Base-by-base conservation (phyloP, 768 basidiomycete species). In the Boletus coccyginus region DNA sequence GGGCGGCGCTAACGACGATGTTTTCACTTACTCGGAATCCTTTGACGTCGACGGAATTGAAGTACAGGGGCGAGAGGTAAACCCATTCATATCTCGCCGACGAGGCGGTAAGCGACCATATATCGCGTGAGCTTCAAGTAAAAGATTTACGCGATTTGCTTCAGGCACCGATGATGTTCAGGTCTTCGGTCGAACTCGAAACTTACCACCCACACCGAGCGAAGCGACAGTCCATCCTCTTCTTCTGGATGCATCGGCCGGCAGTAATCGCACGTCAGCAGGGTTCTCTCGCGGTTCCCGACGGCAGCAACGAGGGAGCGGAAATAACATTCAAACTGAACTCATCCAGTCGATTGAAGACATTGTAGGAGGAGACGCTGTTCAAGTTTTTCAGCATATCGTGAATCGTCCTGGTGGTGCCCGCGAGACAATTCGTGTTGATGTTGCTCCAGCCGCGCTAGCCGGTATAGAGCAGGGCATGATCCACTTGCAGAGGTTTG, bases 221-320 rank as follows among this genome's bases (percentile, higher is more conserved):
- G 90, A 92, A 62, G 77, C 87, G 16, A 87, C 86, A 12, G 85
- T 86, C 0, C 94, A 96, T 66, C 94, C 94, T 7, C 77, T 96
- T 8, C 80, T 96, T 14, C 66, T 91, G 21, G 90, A 95, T 57
- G 79, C 77, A 32, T 78, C 84, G 7, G 64, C 71, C 7, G 69
- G 72, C 16, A 64, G 76, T 7, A 77, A 73, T 57, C 84, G 82
- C 45, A 66, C 73, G 19, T 73, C 80, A 33, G 58, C 74, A 11
- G 75, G 73, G 42, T 75, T 81, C 46, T 69, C 78, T 43, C 77
- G 87, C 53, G 70, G 73, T 50, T 61, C 79, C 11, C 83, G 87
- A 47, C 81, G 85, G 44, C 69, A 81, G 2, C 84, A 84, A 42
- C 81, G 87, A 54, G 76, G 82, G 46, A 72, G 81, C 44, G 75